Evolutionary conservation across 2,329 filamentous ascomycete genomes (phyloP), one percentile per base, ranked within the genome.

Genomic region (Kalaharituber pfeilii): DNA sequence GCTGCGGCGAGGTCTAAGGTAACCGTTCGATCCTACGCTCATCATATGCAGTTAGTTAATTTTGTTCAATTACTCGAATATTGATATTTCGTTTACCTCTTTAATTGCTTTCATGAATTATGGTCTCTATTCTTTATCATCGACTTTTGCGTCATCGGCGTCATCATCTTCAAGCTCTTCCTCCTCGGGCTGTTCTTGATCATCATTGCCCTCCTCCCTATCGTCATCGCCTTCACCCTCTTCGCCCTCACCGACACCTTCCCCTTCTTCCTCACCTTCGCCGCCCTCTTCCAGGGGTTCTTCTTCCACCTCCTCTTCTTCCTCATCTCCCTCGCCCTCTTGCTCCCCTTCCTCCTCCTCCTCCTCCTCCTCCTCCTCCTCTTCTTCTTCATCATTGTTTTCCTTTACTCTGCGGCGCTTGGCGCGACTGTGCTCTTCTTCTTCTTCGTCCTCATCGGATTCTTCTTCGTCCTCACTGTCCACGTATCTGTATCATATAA

Each of bases 351-450:
- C 42, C 47, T 42, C 53, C 49, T 45, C 29, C 15, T 52, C 50
- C 26, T 52, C 49, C 27, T 45, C 24, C 11, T 8, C 50, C 15
- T 52, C 36, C 49, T 52, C 24, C 26, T 52, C 36, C 49, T 33
- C 49, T 20, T 28, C 49, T 29, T 50, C 22, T 26, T 25, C n/a
- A 5, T 52, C 49, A 11, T 13, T 13, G 18, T 20, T 20, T 25
- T 44, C 33, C 53, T 55, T 49, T 36, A 54, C 9, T 27, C 27
- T 29, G 25, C 45, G 44, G 18, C 52, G 44, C 33, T 54, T 54
- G 18, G 52, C 33, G 8, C 27, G 44, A 13, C 26, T 42, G 1
- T 24, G 15, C 45, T 54, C 33, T 13, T 42, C 33, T 13, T 50
- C 49, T 3, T 25, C 20, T 15, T 50, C 49, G 22, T 52, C 49